Conservation (phyloP, 2,329 filamentous ascomycete species). For the Sporothrix protearum region DNA sequence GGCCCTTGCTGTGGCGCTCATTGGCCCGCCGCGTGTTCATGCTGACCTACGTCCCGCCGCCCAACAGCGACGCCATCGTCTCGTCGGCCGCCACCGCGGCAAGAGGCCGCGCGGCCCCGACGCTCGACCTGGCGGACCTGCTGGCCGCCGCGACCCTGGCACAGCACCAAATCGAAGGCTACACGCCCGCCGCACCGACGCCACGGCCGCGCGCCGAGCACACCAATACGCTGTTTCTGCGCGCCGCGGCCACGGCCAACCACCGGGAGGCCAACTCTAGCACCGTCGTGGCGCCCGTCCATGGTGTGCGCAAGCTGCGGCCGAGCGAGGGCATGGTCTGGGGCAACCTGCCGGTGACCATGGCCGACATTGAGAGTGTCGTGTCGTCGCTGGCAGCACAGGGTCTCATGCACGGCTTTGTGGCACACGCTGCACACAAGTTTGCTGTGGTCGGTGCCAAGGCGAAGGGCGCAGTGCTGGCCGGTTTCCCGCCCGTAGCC, state of each 20-base stretch:
- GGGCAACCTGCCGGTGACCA: constrained; percentile 58
- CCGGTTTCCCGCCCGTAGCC: constrained; percentile 74
- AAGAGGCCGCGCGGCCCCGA: constrained; percentile 62
- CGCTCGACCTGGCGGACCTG: constrained; percentile 68
- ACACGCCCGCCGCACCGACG: constrained; percentile 41
- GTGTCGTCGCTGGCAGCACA: constrained; percentile 75
- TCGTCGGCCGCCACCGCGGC: constrained; percentile 37
- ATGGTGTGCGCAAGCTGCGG: constrained; percentile 46
- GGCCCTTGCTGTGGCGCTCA: constrained; percentile 79
- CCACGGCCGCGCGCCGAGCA: constrained; percentile 40
- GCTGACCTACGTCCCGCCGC: constrained; percentile 69
- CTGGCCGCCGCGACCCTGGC: constrained; percentile 61
- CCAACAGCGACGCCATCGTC: constrained; percentile 4
- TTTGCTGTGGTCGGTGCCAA: constrained; percentile 81
- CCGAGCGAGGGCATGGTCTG: constrained; percentile 60
- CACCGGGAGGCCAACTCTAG: constrained; percentile 24
- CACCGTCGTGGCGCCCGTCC: constrained; percentile 47
- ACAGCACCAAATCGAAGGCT: constrained; percentile 61
- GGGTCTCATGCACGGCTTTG: constrained; percentile 76
- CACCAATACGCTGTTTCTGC: constrained; percentile 51
- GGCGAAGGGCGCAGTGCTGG: constrained; percentile 59
- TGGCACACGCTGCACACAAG: constrained; percentile 70
- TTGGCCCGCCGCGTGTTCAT: constrained; percentile 75
- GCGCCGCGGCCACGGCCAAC: constrained; percentile 37
- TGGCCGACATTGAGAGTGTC: constrained; percentile 70